Percentiles rank a stretch among this genome's conserved stretches.
Conservation (phyloP, 805 yeast genomes). For the Wickerhamomyces tratensis region DNA sequence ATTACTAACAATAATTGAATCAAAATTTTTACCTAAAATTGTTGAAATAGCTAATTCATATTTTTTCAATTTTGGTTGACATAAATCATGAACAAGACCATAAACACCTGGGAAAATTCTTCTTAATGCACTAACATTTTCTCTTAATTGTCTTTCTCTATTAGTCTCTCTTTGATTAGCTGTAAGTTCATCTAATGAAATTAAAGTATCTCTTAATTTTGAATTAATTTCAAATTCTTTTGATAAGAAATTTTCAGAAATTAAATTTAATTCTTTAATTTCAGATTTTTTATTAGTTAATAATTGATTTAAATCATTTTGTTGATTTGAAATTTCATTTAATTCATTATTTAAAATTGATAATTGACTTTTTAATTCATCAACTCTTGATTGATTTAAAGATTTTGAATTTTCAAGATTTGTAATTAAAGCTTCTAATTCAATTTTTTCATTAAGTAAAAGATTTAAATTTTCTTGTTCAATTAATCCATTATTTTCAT, state of each 20-base stretch:
- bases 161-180: constrained; percentile 71
- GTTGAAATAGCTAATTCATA: constrained; percentile 70
- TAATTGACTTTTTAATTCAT: constrained; percentile 23
- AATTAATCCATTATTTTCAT: constrained; percentile 45
- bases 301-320: constrained; percentile 23
- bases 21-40: constrained; percentile 68
- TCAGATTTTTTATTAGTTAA: constrained; percentile 30
- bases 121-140: constrained; percentile 59
- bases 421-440: constrained; percentile 27
- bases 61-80: constrained; percentile 64
- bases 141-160: constrained; percentile 60
- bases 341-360: constrained; percentile 19
- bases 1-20: constrained; percentile 76
- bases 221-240: constrained; percentile 56
- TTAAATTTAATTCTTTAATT: constrained; percentile 28
- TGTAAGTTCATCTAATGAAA: constrained; percentile 58
- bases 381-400: constrained; percentile 24
- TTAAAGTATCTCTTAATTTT: constrained; percentile 48
- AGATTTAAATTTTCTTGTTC: constrained; percentile 40
- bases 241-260: constrained; percentile 26
- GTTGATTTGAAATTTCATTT: constrained; percentile 9
- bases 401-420: constrained; percentile 26
- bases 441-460: constrained; percentile 33
- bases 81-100: constrained; percentile 73
- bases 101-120: constrained; percentile 77